These are phyloP conservation scores for Niebla homalea DNA, from an alignment of 495 filamentous ascomycete genomes.

Conservation along the genomic window DNA sequence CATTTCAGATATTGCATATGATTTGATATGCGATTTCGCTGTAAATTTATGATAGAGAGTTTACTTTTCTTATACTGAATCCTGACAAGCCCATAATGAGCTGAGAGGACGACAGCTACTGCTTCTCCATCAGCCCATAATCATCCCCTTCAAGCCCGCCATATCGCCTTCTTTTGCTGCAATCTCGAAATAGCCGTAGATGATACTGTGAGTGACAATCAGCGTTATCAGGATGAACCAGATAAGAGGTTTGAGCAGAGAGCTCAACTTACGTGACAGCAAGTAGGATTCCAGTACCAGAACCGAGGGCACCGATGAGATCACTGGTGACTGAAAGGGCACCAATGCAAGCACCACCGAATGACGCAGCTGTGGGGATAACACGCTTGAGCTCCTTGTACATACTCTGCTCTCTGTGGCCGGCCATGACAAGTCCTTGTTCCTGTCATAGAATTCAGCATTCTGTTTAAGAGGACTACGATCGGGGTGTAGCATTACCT, in stretches of 20 bases:
- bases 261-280: conserved; percentile 81
- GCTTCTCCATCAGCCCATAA: conserved; percentile 12
- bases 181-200: conserved; percentile 98
- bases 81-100: too few relatives aligned
- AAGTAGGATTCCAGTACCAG: conserved; percentile 92
- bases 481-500: conserved; percentile 25
- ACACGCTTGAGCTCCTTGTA: conserved; percentile 99
- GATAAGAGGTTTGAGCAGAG: neutral
- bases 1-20: too few relatives aligned
- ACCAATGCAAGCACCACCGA: conserved; percentile 98
- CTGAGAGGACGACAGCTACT: too few relatives aligned
- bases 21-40: too few relatives aligned
- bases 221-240: conserved; percentile 5
- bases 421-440: conserved; percentile 97
- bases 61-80: too few relatives aligned
- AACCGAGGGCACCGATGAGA: conserved; percentile 89
- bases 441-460: conserved; percentile 28
- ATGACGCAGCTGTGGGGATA: conserved; percentile 94
- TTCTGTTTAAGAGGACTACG: neutral
- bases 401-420: conserved; percentile 99
- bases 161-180: conserved; percentile 97
- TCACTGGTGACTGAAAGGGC: conserved; percentile 90
- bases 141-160: conserved; percentile 65
- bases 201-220: conserved; percentile 52
- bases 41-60: too few relatives aligned